Percentiles rank a stretch among this genome's conserved stretches.
Conservation (phyloP, 345 rosid genomes). For the Camelina neglecta region DNA sequence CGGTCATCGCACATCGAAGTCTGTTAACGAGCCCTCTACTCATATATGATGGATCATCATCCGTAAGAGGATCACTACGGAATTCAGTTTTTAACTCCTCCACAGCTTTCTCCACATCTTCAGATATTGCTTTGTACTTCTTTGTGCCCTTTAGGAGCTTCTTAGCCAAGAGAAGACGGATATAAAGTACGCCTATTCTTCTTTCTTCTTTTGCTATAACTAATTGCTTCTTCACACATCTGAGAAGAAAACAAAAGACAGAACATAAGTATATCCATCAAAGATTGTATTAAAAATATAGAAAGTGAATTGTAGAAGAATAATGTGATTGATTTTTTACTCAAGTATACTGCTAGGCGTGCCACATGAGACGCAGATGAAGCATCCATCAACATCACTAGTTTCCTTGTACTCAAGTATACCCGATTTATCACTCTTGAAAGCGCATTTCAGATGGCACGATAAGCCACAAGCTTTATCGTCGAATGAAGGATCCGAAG, state of each 20-base stretch:
- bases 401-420: constrained; percentile 29
- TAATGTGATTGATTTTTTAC: constrained; percentile 18
- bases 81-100: constrained; percentile 50
- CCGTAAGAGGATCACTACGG: constrained; percentile 55
- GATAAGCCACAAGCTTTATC: constrained; percentile 61
- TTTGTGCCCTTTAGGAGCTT: constrained; percentile 60
- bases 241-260: background rate
- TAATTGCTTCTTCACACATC: constrained; percentile 64
- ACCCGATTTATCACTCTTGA: constrained; percentile 53
- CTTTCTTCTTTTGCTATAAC: constrained; percentile 57
- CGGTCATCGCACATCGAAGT: constrained; percentile 57
- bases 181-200: constrained; percentile 61
- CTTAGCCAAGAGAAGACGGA: constrained; percentile 54
- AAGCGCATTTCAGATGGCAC: constrained; percentile 66
- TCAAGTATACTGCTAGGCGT: constrained; percentile 57
- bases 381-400: constrained; percentile 52
- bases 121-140: constrained; percentile 46
- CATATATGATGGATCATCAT: constrained; percentile 52
- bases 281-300: background rate
- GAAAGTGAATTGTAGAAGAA: background rate
- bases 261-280: background rate
- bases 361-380: constrained; percentile 60
- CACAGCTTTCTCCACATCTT: constrained; percentile 55
- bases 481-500: constrained; percentile 47
- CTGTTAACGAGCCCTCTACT: constrained; percentile 63